Evolutionary conservation across 2,329 filamentous ascomycete species (phyloP), one percentile per base, ranked within the genome.

Genomic region (Cercospora sojina): DNA sequence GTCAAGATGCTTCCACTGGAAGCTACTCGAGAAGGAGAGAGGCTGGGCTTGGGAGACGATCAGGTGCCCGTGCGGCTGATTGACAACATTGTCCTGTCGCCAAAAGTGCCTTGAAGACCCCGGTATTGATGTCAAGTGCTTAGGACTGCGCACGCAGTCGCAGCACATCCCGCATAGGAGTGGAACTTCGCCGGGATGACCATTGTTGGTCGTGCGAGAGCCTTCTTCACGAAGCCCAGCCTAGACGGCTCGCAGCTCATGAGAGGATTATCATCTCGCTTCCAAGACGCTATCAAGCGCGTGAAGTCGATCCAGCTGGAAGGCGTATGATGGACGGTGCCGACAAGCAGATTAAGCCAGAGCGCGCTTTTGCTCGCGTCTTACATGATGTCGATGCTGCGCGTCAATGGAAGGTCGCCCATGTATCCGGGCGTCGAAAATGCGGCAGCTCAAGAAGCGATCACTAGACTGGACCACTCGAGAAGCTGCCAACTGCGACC

Each of bases 1-100:
- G 83, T 99, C 65, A 95, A 91, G 80, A 96, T 99, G 90, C 77
- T 92, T 55, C 91, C 93, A 0, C 82, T 97, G 1, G 91, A 96
- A 75, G 84, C 87, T 60, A 84, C 89, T 0, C 84, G 83, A 58
- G 81, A 87, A 5, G 91, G 86, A 0, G 93, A 98, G 77, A 88
- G 93, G 70, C 78, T 83, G 29, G 87, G 86, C 3, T 79, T 93
- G 27, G 93, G 93, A 3, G 87, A 86, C 64, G 89, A 88, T 3
- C 89, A 90, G 1, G 91, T 91, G 16, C 78, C 88, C 0, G 95
- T 99, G 57, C 85, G 95, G 68, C 81, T 99, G 79, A 97, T 99
- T 77, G 95, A 99, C 76, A 99, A 99, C 75, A 89, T 98, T 16
- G 47, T 56, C 4, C n/a, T 61, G 12, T 25, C 13, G 8, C 25